Evolutionary conservation across 2,329 filamentous ascomycete species (phyloP).

Genomic region (Penicillium oxalicum): DNA sequence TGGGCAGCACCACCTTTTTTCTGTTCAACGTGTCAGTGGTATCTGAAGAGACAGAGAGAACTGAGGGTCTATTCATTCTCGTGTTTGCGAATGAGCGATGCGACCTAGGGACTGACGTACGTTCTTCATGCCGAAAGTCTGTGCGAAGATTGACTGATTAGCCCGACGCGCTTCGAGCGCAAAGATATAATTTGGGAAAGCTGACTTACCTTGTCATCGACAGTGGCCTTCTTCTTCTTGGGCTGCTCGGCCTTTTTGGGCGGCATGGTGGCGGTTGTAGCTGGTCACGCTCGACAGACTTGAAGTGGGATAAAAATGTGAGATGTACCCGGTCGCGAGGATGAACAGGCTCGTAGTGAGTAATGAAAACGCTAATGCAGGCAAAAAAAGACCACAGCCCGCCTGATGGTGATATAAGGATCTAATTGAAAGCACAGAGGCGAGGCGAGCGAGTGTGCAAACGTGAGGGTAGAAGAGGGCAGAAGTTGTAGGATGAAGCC

Average conservation of each 20-base stretch:
- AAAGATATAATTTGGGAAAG: constrained; percentile 6
- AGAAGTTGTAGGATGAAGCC: constrained; percentile 18
- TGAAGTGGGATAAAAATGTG: constrained; percentile 12
- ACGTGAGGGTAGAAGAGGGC: constrained; percentile 3
- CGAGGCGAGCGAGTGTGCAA: not conserved
- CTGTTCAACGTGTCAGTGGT: constrained; percentile 27
- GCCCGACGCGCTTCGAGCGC: constrained; percentile 1
- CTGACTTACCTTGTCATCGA: constrained; percentile 67
- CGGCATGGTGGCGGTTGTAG: constrained; percentile 39
- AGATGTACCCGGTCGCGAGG: constrained; percentile 14
- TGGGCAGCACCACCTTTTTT: constrained; percentile 93
- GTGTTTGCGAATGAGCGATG: not conserved
- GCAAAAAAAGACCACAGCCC: constrained; percentile 10
- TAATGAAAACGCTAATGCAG: constrained; percentile 17
- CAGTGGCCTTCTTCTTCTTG: constrained; percentile 48
- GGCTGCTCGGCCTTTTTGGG: constrained; percentile 43
- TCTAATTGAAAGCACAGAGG: not conserved
- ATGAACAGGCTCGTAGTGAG: constrained; percentile 3
- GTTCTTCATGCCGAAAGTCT: constrained; percentile 99
- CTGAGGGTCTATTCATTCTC: too few relatives aligned
- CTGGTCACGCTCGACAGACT: constrained; percentile 10
- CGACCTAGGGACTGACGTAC: constrained; percentile 33
- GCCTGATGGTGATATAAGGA: not conserved
- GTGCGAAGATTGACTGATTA: constrained; percentile 12
- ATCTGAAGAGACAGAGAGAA: constrained; percentile 1